Conservation (phyloP, 75 land plant species). For the Pinus taeda region DNA sequence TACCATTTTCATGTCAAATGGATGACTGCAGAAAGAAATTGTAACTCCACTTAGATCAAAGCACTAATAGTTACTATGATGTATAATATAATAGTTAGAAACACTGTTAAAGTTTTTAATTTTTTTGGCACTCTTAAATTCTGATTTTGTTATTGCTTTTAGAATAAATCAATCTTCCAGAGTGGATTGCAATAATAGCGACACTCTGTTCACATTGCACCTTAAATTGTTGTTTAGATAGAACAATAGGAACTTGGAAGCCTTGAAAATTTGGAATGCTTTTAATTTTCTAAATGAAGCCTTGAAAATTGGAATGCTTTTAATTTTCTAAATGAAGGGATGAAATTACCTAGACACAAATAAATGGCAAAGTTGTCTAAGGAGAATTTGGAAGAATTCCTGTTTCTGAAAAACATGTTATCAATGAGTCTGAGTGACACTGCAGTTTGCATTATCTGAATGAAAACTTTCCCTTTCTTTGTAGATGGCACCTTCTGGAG, state of each 20-base stretch:
- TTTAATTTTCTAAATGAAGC: too few relatives aligned
- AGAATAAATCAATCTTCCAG: not conserved
- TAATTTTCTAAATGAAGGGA: not conserved
- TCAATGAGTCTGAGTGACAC: not conserved
- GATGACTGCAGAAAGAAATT: not conserved
- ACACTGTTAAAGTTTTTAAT: not conserved
- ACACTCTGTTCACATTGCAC: not conserved
- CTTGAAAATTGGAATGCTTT: not conserved
- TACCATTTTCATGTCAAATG: not conserved
- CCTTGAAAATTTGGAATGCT: too few relatives aligned
- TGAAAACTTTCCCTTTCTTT: conserved; percentile 9
- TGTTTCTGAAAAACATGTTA: not conserved
- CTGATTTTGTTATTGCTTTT: not conserved
- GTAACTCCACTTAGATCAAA: not conserved
- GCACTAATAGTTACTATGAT: not conserved
- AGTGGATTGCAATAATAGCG: not conserved
- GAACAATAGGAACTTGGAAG: not conserved
- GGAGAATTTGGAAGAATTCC: not conserved
- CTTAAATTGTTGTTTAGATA: not conserved
- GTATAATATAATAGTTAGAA: not conserved
- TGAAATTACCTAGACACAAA: not conserved
- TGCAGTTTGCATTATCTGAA: not conserved
- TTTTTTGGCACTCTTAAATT: not conserved
- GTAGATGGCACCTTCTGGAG: conserved; percentile 37
- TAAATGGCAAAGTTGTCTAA: not conserved